Evolutionary conservation across 2,329 filamentous ascomycete species (phyloP).

Genomic region (Aspergillus intermedius): DNA sequence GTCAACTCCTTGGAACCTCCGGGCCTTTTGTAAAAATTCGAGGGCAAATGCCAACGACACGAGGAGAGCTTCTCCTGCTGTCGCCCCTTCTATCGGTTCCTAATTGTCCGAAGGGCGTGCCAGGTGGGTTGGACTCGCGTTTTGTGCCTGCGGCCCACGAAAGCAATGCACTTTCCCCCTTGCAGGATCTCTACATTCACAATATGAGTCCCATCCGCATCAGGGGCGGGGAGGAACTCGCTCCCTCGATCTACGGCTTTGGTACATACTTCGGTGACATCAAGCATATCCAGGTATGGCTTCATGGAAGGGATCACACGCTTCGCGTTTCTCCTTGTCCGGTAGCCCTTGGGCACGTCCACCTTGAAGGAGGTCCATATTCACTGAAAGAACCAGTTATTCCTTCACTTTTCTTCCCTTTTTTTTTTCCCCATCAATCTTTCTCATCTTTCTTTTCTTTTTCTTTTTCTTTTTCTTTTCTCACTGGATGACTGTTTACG

Average conservation of each 20-base stretch:
- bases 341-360: constrained; percentile 23
- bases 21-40: background rate
- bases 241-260: background rate
- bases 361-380: constrained; percentile 15
- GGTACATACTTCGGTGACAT: constrained; percentile 31
- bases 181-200: constrained; percentile 25
- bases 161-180: constrained; percentile 20
- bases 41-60: background rate
- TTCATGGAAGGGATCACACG: constrained; percentile 26
- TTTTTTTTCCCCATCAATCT: constrained; percentile 2
- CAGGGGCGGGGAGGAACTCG: background rate
- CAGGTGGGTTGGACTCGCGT: constrained; percentile 14
- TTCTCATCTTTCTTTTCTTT: constrained; percentile 7
- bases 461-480: constrained; percentile 3
- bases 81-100: constrained; percentile 12
- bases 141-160: constrained; percentile 16
- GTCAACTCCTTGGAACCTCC: constrained; percentile 5
- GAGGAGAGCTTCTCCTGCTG: constrained; percentile 7
- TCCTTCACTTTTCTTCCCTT: constrained; percentile 11
- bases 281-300: constrained; percentile 35
- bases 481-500: constrained; percentile 2
- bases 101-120: constrained; percentile 15
- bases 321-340: constrained; percentile 27
- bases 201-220: constrained; percentile 22
- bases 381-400: constrained; percentile 16